These are phyloP conservation scores for Cryptococcus neoformans DNA, from an alignment of 1,284 basidiomycete species.

Conservation along the genomic window DNA sequence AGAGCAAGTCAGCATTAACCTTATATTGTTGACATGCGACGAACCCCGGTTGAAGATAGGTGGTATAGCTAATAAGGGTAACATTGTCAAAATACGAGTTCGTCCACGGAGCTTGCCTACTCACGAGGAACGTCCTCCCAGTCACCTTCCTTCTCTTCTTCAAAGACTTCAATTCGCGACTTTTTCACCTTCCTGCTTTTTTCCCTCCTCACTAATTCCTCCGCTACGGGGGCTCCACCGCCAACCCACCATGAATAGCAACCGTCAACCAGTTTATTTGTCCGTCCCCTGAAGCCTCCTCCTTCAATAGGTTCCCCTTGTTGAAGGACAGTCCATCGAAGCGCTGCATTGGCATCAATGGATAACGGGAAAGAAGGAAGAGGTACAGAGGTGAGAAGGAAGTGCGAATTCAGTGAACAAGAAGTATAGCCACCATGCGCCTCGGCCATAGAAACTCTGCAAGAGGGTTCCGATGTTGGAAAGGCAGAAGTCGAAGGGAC, in stretches of 20 bases:
- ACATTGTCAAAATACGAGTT: neutral
- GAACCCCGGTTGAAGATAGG: slow-evolving; percentile 48
- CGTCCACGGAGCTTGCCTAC: neutral
- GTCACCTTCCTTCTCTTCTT: slow-evolving; percentile 26
- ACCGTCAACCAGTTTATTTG: slow-evolving; percentile 98
- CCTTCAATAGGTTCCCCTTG: slow-evolving; percentile 81
- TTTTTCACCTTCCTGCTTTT: slow-evolving; percentile 11
- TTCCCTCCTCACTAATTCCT: slow-evolving; percentile 56
- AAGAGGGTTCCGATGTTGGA: slow-evolving; percentile 53
- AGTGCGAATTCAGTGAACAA: slow-evolving; percentile 82
- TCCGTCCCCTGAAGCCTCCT: slow-evolving; percentile 89
- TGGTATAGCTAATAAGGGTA: slow-evolving; percentile 8
- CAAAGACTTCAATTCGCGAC: slow-evolving; percentile 10
- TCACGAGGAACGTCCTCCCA: slow-evolving; percentile 30
- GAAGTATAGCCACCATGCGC: slow-evolving; percentile 98
- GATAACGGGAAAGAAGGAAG: slow-evolving; percentile 38
- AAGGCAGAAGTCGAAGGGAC: slow-evolving; percentile 6
- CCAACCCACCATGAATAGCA: slow-evolving; percentile 99
- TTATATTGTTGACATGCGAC: slow-evolving; percentile 10
- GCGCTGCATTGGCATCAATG: slow-evolving; percentile 63
- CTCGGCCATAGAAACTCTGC: slow-evolving; percentile 66
- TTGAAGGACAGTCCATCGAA: slow-evolving; percentile 83
- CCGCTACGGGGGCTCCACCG: slow-evolving; percentile 78
- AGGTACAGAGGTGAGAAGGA: slow-evolving; percentile 56
- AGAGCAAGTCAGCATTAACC: slow-evolving; percentile 2